A percentile compares a stretch with the other conserved stretches of the same genome.
Evolutionary conservation across 1,284 basidiomycete genomes (phyloP).

Genomic region (Papiliotrema nemorosa): DNA sequence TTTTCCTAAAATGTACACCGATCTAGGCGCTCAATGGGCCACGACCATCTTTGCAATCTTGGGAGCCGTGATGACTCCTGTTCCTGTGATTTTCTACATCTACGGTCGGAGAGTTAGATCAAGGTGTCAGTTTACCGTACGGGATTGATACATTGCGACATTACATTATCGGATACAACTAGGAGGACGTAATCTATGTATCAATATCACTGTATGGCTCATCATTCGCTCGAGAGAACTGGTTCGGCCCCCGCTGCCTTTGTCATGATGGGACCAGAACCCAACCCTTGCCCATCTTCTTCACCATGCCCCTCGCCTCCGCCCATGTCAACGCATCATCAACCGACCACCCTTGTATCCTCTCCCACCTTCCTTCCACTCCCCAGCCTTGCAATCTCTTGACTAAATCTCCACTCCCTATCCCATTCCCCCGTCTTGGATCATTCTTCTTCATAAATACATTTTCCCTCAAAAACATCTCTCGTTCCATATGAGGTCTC

Average conservation of each 20-base stretch:
- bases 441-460: constrained; percentile 17
- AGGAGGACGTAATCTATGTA: too few relatives aligned
- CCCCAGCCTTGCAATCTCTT: constrained; percentile 27
- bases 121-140: constrained; percentile 5
- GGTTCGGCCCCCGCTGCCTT: too few relatives aligned
- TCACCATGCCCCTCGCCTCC: constrained; percentile 16
- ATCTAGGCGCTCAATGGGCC: constrained; percentile 25
- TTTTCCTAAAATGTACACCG: constrained; percentile 23
- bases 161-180: too few relatives aligned
- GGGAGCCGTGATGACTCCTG: constrained; percentile 20
- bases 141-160: background rate
- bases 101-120: constrained; percentile 8
- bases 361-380: constrained; percentile 40
- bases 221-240: too few relatives aligned
- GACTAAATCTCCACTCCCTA: constrained; percentile 20
- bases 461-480: constrained; percentile 10
- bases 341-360: constrained; percentile 31
- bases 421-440: constrained; percentile 20
- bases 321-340: constrained; percentile 34
- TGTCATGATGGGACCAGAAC: too few relatives aligned
- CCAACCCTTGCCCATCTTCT: constrained; percentile 20
- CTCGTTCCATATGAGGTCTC: constrained; percentile 17
- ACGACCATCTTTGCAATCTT: constrained; percentile 20
- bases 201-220: too few relatives aligned
- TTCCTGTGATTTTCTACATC: constrained; percentile 26